These are phyloP conservation scores for Xylaria sp. DNA, from an alignment of 2,329 filamentous ascomycete genomes.

Conservation along the genomic window DNA sequence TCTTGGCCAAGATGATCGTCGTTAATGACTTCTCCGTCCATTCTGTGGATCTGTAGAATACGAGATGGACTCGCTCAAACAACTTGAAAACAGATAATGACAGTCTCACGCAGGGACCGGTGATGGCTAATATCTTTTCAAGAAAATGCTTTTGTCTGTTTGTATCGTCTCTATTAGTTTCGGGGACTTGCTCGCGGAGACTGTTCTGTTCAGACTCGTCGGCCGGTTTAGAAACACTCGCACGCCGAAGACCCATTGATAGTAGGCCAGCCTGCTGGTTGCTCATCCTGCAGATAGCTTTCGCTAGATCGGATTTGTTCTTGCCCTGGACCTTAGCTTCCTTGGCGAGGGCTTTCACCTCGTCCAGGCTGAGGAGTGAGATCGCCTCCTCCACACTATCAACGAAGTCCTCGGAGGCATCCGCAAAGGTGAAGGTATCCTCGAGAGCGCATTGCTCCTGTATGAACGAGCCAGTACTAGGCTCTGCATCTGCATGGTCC, in stretches of 20 bases:
- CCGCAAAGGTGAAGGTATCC: constrained; percentile 68
- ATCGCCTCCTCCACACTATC: constrained; percentile 77
- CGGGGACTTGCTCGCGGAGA: constrained; percentile 32
- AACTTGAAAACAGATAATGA: constrained; percentile 67
- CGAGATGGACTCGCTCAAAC: constrained; percentile 89
- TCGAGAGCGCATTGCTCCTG: constrained; percentile 44
- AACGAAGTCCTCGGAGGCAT: constrained; percentile 68
- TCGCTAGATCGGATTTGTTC: constrained; percentile 75
- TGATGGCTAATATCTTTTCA: constrained; percentile 67
- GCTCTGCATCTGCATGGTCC: too few relatives aligned
- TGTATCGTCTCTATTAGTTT: constrained; percentile 35
- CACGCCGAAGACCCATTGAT: constrained; percentile 60
- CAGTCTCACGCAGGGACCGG: constrained; percentile 79
- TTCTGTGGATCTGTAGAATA: constrained; percentile 92
- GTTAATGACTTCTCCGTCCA: constrained; percentile 98
- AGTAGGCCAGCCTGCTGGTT: constrained; percentile 70
- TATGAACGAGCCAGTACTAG: constrained; percentile 30
- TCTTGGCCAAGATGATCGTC: constrained; percentile 88
- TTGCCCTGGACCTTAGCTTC: constrained; percentile 82
- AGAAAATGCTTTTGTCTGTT: constrained; percentile 72
- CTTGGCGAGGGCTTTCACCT: constrained; percentile 78
- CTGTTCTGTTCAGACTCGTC: constrained; percentile 43
- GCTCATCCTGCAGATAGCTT: constrained; percentile 67
- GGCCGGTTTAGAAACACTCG: constrained; percentile 53
- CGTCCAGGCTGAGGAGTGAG: constrained; percentile 74